Evolutionary conservation across 176 grass and related monocot species (phyloP), one percentile per base, ranked within the genome.

Genomic region (Panicum miliaceum): DNA sequence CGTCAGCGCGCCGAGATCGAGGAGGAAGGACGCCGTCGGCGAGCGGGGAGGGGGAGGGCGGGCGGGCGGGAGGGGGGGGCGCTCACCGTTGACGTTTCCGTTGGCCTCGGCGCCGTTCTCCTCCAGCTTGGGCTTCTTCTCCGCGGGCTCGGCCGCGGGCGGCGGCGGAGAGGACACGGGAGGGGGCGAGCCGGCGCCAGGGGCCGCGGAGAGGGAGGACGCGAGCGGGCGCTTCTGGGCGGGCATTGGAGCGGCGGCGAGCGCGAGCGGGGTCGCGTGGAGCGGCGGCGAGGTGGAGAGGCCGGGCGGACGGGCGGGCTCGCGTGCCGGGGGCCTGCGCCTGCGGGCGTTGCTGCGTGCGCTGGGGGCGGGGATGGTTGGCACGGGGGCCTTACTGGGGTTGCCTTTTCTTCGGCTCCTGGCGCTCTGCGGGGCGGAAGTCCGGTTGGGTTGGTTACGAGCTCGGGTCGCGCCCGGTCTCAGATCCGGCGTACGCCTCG

Each of bases 161-260:
- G 56, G 47, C 58, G 23, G 71, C 62, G 59, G 45, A 8, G 71
- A n/a, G 11, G 76, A 46, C 26, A 40, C 13, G 63, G 64, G 26
- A 56, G 47, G 73, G 8, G 82, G 62, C 35, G 73, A 45, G 64
- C 41, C 32, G 40, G 53, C 51, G 32, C 53, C 77, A 3, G 60
- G 2, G 60, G 25, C 22, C 48, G 58, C 7, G 37, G 77, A 66
- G 69, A 69, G 54, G 19, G 42, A 61, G 61, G 78, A 60, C 59
- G 45, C 64, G 25, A 64, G 66, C 46, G 81, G 81, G 43, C 86
- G 86, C 58, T 88, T 88, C 75, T 88, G 86, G 32, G 86, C 81
- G 46, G 81, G 81, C 86, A 88, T 84, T 79, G 46, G 54, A 74
- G 53, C 32, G 27, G 72, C 38, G 50, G 60, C 43, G 36, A 32